Percentiles rank a stretch among this genome's conserved stretches.
phyloP scores from a whole-genome alignment of 768 basidiomycete genomes.

The Leccinum variicolor region DNA sequence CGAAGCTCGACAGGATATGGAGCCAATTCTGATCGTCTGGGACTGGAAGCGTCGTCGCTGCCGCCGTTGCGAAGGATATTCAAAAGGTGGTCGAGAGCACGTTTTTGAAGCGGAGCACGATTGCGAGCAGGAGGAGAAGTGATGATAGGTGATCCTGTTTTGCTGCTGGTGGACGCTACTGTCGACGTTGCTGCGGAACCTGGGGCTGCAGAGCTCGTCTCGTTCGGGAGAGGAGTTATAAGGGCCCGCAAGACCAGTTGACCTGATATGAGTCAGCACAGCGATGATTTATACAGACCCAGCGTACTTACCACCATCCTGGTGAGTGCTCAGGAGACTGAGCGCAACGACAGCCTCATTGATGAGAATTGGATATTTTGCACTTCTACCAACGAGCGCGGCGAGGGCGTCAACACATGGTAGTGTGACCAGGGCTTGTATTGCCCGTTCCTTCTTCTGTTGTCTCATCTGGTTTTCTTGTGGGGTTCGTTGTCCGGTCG shows the following conservation, averaged over 20 bases:
- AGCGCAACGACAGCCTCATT: conserved; percentile 88
- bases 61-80: conserved; percentile 52
- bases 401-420: conserved; percentile 61
- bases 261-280: conserved; percentile 39
- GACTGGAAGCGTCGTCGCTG: conserved; percentile 37
- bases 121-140: conserved; percentile 36
- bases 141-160: conserved; percentile 46
- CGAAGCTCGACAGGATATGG: conserved; percentile 75
- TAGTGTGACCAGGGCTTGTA: conserved; percentile 47
- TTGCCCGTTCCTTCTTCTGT: conserved; percentile 50
- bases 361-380: conserved; percentile 78
- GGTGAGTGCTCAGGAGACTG: conserved; percentile 67
- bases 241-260: conserved; percentile 61
- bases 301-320: conserved; percentile 54
- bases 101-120: conserved; percentile 44
- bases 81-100: conserved; percentile 67
- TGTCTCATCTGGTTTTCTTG: conserved; percentile 40
- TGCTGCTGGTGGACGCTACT: conserved; percentile 41
- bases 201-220: conserved; percentile 32
- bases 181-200: conserved; percentile 35
- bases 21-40: conserved; percentile 30
- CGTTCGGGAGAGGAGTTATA: conserved; percentile 44
- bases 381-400: conserved; percentile 70
- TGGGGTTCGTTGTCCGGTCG: conserved; percentile 25
- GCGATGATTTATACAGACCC: not conserved